Percentiles rank a stretch among this genome's conserved stretches.
These are phyloP conservation scores for Rhizopus microsporus DNA, from an alignment of 371 early-diverging fungal genomes.

Conservation along the genomic window DNA sequence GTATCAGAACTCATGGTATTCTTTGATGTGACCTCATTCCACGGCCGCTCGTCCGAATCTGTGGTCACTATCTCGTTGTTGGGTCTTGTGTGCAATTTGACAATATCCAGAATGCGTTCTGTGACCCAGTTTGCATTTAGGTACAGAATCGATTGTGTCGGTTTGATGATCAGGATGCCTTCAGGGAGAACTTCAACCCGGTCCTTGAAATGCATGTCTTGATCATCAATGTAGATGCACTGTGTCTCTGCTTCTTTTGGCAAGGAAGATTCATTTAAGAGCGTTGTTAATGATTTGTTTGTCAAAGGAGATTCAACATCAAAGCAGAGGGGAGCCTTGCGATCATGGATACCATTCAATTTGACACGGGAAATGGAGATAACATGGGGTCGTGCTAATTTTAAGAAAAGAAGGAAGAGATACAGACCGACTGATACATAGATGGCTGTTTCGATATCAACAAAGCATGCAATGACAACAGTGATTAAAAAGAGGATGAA, in stretches of 20 bases:
- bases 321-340: slow-evolving; percentile 1
- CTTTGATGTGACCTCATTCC: slow-evolving; percentile 32
- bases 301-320: not conserved
- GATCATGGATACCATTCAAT: slow-evolving; percentile 16
- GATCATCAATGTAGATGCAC: slow-evolving; percentile 23
- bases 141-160: slow-evolving; percentile 16
- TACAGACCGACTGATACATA: slow-evolving; percentile 60
- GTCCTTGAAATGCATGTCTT: slow-evolving; percentile 15
- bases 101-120: slow-evolving; percentile 13
- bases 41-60: slow-evolving; percentile 40
- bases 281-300: not conserved
- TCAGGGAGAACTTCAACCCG: slow-evolving; percentile 1
- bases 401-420: slow-evolving; percentile 54
- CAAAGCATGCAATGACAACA: slow-evolving; percentile 63
- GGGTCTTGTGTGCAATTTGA: slow-evolving; percentile 12
- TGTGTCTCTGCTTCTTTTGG: slow-evolving; percentile 1
- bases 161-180: slow-evolving; percentile 17
- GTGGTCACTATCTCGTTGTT: slow-evolving; percentile 6
- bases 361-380: slow-evolving; percentile 30
- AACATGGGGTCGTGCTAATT: slow-evolving; percentile 61
- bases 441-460: slow-evolving; percentile 66
- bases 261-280: not conserved
- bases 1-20: slow-evolving; percentile 8
- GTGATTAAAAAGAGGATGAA: slow-evolving; percentile 50
- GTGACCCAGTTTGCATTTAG: slow-evolving; percentile 25